A percentile compares a stretch with the other conserved stretches of the same genome.
These are phyloP conservation scores for Geranium brycei DNA, from an alignment of 345 rosid species.

Conservation along the genomic window DNA sequence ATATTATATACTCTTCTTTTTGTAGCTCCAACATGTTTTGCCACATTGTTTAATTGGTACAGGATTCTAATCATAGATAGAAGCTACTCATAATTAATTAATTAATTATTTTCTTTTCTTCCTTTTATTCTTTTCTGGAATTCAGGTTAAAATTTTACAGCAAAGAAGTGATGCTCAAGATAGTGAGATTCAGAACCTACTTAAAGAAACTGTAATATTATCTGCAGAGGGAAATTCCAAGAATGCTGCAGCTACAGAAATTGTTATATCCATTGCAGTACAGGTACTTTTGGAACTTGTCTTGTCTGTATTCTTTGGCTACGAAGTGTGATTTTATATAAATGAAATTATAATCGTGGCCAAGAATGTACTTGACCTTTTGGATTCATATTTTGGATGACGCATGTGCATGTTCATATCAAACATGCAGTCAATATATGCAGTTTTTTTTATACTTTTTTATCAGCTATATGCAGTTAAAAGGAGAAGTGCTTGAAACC, in stretches of 20 bases:
- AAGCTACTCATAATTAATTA: neutral
- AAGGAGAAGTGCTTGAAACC: too few relatives aligned
- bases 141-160: slow-evolving; percentile 54
- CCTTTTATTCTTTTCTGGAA: neutral
- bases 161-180: slow-evolving; percentile 55
- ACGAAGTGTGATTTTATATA: neutral
- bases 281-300: slow-evolving; percentile 29
- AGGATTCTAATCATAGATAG: neutral
- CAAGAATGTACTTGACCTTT: too few relatives aligned
- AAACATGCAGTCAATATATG: too few relatives aligned
- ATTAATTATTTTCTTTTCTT: neutral
- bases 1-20: neutral
- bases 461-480: too few relatives aligned
- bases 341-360: neutral
- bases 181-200: slow-evolving; percentile 40
- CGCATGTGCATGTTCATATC: too few relatives aligned
- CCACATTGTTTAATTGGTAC: slow-evolving; percentile 8
- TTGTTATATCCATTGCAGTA: slow-evolving; percentile 38
- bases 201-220: slow-evolving; percentile 34
- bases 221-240: slow-evolving; percentile 45
- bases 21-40: slow-evolving; percentile 9
- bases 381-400: too few relatives aligned
- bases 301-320: neutral
- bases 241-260: slow-evolving; percentile 38
- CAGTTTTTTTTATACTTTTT: too few relatives aligned